Evolutionary conservation across 306 rosid species (phyloP).

Genomic region (Abrus precatorius): DNA sequence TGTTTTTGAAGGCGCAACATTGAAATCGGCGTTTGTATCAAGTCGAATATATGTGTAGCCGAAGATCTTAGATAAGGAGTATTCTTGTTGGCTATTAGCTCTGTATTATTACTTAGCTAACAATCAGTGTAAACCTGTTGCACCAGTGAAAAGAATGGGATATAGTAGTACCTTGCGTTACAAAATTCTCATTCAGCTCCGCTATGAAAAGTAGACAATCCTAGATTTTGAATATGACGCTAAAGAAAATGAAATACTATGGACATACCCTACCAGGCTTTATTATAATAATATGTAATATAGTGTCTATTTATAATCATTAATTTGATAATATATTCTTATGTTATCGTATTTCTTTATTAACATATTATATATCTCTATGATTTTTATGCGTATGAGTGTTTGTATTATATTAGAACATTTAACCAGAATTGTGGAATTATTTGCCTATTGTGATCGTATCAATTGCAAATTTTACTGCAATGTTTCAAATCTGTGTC

Average conservation of each 20-base stretch:
- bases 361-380: not conserved
- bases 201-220: not conserved
- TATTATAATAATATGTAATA: no score
- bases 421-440: not conserved
- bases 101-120: not conserved
- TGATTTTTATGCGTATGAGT: not conserved
- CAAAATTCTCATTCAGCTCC: not conserved
- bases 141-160: not conserved
- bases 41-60: not conserved
- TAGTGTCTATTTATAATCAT: no score
- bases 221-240: not conserved
- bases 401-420: not conserved
- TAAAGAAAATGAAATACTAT: not conserved
- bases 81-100: not conserved
- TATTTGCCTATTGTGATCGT: not conserved
- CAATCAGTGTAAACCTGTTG: not conserved
- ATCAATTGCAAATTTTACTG: not conserved
- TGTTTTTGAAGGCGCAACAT: slow-evolving; percentile 18
- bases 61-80: not conserved
- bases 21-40: not conserved
- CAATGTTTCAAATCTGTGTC: not conserved
- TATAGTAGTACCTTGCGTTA: not conserved
- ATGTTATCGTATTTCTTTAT: no score
- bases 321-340: no score
- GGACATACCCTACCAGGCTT: not conserved